phyloP scores from a whole-genome alignment of 2,329 filamentous ascomycete species.

The Beauveria pseudobassiana region DNA sequence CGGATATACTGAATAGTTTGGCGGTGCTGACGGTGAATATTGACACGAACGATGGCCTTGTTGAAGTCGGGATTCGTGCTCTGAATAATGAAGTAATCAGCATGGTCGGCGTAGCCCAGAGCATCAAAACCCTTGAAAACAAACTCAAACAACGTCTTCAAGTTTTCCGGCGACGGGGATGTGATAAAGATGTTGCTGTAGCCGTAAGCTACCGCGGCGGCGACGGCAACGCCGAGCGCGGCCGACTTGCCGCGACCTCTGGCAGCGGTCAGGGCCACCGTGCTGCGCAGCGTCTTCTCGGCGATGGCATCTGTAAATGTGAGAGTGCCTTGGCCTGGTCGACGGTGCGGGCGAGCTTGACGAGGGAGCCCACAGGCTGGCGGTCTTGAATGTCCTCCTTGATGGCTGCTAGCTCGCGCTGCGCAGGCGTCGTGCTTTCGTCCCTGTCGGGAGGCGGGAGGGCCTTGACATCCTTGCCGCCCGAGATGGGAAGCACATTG shows the following conservation, averaged over 20 bases:
- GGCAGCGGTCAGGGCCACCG: constrained; percentile 85
- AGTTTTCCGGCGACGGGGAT: constrained; percentile 91
- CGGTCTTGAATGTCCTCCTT: constrained; percentile 83
- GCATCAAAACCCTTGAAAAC: constrained; percentile 98
- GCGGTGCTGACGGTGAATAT: constrained; percentile 87
- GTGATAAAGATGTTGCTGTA: constrained; percentile 99
- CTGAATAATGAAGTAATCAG: constrained; percentile 96
- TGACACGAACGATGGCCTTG: constrained; percentile 96
- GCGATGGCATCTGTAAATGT: constrained; percentile 95
- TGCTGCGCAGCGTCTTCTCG: constrained; percentile 91
- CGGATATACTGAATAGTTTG: constrained; percentile 99
- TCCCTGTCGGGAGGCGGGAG: constrained; percentile 71
- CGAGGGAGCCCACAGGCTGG: constrained; percentile 75
- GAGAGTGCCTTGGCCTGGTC: constrained; percentile 96
- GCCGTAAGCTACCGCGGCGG: constrained; percentile 87
- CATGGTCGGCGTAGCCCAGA: constrained; percentile 85
- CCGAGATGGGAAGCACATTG: constrained; percentile 94
- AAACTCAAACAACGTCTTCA: constrained; percentile 98
- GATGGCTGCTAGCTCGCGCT: constrained; percentile 73
- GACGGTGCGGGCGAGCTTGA: constrained; percentile 79
- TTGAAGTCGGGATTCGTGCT: constrained; percentile 98
- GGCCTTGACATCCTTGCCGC: constrained; percentile 80
- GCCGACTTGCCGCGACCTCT: constrained; percentile 96
- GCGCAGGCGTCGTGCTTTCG: constrained; percentile 61
- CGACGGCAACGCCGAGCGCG: constrained; percentile 87